Percentiles rank a stretch among this genome's conserved stretches.
Evolutionary conservation across 2,329 filamentous ascomycete species (phyloP).

Genomic region (Calcarisporium arbuscula): DNA sequence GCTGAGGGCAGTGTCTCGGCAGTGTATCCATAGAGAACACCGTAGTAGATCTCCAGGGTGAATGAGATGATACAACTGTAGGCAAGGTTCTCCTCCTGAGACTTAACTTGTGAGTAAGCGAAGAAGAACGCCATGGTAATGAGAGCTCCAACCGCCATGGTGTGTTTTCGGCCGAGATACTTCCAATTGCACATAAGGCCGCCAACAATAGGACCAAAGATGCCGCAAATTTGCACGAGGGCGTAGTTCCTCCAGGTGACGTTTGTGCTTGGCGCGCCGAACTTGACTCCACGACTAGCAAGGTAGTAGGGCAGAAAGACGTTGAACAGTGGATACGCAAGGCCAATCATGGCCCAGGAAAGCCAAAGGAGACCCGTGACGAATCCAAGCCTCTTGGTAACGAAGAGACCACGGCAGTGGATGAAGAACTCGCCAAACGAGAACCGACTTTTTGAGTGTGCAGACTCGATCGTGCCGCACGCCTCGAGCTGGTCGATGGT

Average conservation of each 20-base stretch:
- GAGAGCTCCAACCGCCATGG: constrained; percentile 33
- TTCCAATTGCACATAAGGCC: constrained; percentile 56
- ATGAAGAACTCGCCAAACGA: constrained; percentile 22
- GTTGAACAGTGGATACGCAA: constrained; percentile 64
- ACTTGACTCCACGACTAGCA: constrained; percentile 10
- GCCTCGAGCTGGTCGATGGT: constrained; percentile 32
- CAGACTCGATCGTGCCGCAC: constrained; percentile 25
- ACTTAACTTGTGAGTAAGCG: constrained; percentile 29
- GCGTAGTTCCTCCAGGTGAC: constrained; percentile 61
- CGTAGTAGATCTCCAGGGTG: constrained; percentile 54
- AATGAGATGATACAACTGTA: constrained; percentile 31
- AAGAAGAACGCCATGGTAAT: constrained; percentile 35
- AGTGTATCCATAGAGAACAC: constrained; percentile 46
- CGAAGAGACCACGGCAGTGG: constrained; percentile 56
- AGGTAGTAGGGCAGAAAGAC: constrained; percentile 50
- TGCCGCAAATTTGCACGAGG: constrained; percentile 55
- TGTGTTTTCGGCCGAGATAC: constrained; percentile 49
- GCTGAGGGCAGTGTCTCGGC: constrained; percentile 45
- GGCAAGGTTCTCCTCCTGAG: constrained; percentile 19
- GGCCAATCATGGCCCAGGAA: constrained; percentile 58
- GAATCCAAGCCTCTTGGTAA: constrained; percentile 47
- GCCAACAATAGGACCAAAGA: constrained; percentile 58
- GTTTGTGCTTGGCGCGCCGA: constrained; percentile 50
- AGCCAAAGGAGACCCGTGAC: constrained; percentile 58
- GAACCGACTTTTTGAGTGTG: constrained; percentile 19